Evolutionary conservation across 2,329 filamentous ascomycete species (phyloP).

Genomic region (Penicillium sp.): DNA sequence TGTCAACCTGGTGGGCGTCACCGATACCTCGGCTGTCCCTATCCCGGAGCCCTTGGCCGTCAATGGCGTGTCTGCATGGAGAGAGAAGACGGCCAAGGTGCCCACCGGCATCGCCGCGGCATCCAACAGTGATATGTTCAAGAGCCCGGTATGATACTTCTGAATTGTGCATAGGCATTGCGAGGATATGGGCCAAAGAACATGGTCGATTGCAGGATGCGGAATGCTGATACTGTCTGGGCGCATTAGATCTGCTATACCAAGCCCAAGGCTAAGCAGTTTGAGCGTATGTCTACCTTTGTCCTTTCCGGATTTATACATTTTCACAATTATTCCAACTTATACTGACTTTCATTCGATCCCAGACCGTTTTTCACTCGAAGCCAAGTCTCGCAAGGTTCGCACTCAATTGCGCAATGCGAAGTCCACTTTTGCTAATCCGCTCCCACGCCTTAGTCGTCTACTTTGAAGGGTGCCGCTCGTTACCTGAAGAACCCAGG

Average conservation of each 20-base stretch:
- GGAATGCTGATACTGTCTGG: constrained; percentile 17
- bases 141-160: constrained; percentile 62
- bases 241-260: constrained; percentile 42
- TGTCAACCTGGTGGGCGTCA: constrained; percentile 34
- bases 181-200: neutral
- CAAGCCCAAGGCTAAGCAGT: constrained; percentile 77
- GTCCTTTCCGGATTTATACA: neutral
- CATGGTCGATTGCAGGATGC: neutral
- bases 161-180: neutral
- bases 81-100: constrained; percentile 67
- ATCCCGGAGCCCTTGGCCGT: constrained; percentile 56
- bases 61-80: constrained; percentile 65
- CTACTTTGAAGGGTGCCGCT: constrained; percentile 80
- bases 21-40: constrained; percentile 40
- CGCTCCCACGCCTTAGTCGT: constrained; percentile 50
- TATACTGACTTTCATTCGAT: neutral
- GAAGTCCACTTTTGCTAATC: neutral
- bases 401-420: constrained; percentile 6
- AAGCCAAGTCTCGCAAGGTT: constrained; percentile 56
- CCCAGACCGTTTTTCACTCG: constrained; percentile 58
- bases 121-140: constrained; percentile 80
- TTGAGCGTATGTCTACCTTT: constrained; percentile 68
- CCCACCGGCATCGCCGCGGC: constrained; percentile 74
- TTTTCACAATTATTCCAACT: neutral
- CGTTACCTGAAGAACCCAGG: constrained; percentile 74